Evolutionary conservation across 2,329 filamentous ascomycete genomes (phyloP), one percentile per base, ranked within the genome.

Genomic region (Seiridium unicorne): DNA sequence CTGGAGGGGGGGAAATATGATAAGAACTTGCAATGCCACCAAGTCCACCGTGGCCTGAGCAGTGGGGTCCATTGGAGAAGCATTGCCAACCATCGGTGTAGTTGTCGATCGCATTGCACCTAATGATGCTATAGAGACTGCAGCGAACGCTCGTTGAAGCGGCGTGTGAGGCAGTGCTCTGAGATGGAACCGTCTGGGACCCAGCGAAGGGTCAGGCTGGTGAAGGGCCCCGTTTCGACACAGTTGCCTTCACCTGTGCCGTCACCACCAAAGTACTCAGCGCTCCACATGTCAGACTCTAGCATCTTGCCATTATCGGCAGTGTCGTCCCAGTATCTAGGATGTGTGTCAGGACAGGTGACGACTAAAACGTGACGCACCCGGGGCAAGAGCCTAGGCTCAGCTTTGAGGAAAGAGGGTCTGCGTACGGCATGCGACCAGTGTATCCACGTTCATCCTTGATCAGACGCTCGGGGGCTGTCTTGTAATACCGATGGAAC

Each of bases 21-120:
- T 4, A 36, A 8, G 36, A 46, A 38, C 44, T 11, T 34, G 47
- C 54, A 36, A 63, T 57, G 7, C 62, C 62, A 9, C 68, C 66
- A 55, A 67, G 63, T 42, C 62, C 64, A 34, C 60, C 53, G 51
- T 71, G 69, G 0, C 69, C 51, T 2, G 36, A 31, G 18, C 51
- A 18, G 36, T 55, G 51, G 7, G 51, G 51, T 26, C 51, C 51
- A 18, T 35, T 44, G 36, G 51, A 55, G 36, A 42, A 44, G 38
- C 51, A 55, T 18, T 55, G n/a, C 51, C 51, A 55, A 18, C 35
- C 51, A 32, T 55, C 36, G 5, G 35, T 26, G n/a, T 55, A 55
- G 6, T 42, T 44, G 18, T 11, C 26, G 10, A 55, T 55, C n/a
- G 38, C 40, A 26, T 44, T 18, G 36, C 51, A 55, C 36, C 26